Evolutionary conservation across 345 rosid genomes (phyloP).

Genomic region (Populus davidiana): DNA sequence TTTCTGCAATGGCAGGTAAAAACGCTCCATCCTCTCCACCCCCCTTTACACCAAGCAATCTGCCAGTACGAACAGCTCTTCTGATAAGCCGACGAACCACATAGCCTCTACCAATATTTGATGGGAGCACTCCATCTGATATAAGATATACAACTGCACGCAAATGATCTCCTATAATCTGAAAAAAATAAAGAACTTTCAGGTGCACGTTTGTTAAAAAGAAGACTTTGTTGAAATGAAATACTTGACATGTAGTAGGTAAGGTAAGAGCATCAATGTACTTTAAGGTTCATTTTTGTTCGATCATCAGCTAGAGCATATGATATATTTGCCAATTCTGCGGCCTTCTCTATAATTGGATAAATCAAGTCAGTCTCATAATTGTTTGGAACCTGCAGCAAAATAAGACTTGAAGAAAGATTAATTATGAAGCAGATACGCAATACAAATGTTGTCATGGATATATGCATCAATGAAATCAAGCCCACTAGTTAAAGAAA

Average conservation of each 20-base stretch:
- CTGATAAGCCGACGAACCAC: conserved; percentile 87
- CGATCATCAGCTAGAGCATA: conserved; percentile 55
- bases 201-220: neutral
- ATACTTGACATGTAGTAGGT: conserved; percentile 3
- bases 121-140: conserved; percentile 89
- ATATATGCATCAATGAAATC: neutral
- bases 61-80: conserved; percentile 85
- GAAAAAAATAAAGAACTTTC: conserved; percentile 18
- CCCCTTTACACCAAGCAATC: conserved; percentile 73
- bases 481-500: neutral
- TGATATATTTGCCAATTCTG: conserved; percentile 64
- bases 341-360: conserved; percentile 71
- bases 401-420: conserved; percentile 7
- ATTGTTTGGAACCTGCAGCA: conserved; percentile 80
- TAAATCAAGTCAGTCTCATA: conserved; percentile 94
- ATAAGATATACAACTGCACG: conserved; percentile 85
- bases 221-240: neutral
- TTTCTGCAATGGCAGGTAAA: conserved; percentile 70
- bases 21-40: conserved; percentile 64
- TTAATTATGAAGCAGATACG: conserved; percentile 8
- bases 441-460: neutral
- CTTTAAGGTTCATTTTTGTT: conserved; percentile 60
- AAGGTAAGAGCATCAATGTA: conserved; percentile 22
- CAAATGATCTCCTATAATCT: conserved; percentile 89
- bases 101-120: conserved; percentile 94